A percentile compares a stretch with the other conserved stretches of the same genome.
Evolutionary conservation across 306 rosid genomes (phyloP).

Genomic region (Ammopiptanthus mongolicus): DNA sequence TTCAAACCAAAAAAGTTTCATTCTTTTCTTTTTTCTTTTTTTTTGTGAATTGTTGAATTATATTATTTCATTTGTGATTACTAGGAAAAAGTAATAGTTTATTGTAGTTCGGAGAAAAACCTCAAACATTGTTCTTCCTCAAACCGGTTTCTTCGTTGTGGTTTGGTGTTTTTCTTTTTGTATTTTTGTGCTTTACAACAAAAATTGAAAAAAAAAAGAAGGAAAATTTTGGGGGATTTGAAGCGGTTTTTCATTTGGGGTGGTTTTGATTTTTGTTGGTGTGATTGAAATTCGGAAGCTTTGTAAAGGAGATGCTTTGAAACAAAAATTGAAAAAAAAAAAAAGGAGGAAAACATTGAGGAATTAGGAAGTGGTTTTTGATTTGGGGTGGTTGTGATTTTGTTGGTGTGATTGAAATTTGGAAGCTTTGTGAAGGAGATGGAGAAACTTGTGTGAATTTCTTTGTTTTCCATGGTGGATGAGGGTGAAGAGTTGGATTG

Average conservation of each 20-base stretch:
- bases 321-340: neutral
- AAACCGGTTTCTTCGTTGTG: conserved; percentile 19
- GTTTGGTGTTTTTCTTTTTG: neutral
- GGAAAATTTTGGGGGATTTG: conserved; percentile 15
- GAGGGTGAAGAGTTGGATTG: conserved; percentile 26
- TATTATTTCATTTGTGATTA: conserved; percentile 26
- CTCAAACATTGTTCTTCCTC: neutral
- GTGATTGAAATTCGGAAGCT: conserved; percentile 42
- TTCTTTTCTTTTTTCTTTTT: neutral
- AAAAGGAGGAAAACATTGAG: conserved; percentile 7
- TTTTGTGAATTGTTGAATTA: conserved; percentile 14
- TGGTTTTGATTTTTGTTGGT: conserved; percentile 26
- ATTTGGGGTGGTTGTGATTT: conserved; percentile 25
- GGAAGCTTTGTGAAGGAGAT: conserved; percentile 44
- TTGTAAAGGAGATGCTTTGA: neutral
- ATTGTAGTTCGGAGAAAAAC: conserved; percentile 12
- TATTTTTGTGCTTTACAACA: conserved; percentile 9
- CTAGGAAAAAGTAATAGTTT: neutral
- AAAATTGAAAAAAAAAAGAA: conserved; percentile 10
- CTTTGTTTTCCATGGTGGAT: conserved; percentile 10
- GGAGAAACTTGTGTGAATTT: conserved; percentile 45
- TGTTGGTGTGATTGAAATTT: conserved; percentile 36
- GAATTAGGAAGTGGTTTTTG: conserved; percentile 22
- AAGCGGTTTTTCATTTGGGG: conserved; percentile 26
- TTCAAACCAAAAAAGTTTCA: neutral